Base-by-base conservation (phyloP, 164 flowering plant genomes). In the Tetracentron sinense region DNA sequence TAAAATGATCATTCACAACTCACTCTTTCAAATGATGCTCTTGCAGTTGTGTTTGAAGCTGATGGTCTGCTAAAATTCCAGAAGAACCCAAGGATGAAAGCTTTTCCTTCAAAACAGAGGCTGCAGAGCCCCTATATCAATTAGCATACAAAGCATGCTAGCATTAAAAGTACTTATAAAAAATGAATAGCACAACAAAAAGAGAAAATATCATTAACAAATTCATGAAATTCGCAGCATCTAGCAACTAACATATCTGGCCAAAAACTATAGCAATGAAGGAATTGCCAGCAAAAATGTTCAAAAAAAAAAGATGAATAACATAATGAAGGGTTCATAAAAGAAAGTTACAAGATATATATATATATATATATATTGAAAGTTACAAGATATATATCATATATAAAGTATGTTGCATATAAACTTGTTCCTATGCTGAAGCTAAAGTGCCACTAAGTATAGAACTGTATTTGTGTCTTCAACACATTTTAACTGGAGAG, bases 41-140 rank as follows among this genome's bases (percentile, higher is more conserved):
- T 74, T 92, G 99, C 56, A 95, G 73, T 61, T 86, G 96, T n/a
- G 92, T 79, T 75, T 95, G 97, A 69, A 95, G 94, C 62, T 95
- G 97, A 76, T 95, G 99, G 51, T 95, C 99, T 62, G 99, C 99
- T 65, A 95, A 79, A 64, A 92, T 75, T 67, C 97, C 99, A 69
- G 99, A 92, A 58, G 97, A 84, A 29, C 99, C 99, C 75, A 95
- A 76, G 33, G 94, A 66, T 63, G 96, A 78, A 65, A 95, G 97
- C 67, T 92, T 95, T 75, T 89, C 99, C 83, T 95, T 95, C 74
- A 95, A 81, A 19, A 85, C 92, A 71, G 97, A 83, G 15, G 99
- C 99, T 95, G 93, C 78, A 78, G 47, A 72, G 52, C 38, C 79
- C 48, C 60, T 28, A 31, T 21, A 69, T 29, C 48, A 54, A 58